Evolutionary conservation across 163 green algal genomes (phyloP).

Genomic region (Volvox carteri): DNA sequence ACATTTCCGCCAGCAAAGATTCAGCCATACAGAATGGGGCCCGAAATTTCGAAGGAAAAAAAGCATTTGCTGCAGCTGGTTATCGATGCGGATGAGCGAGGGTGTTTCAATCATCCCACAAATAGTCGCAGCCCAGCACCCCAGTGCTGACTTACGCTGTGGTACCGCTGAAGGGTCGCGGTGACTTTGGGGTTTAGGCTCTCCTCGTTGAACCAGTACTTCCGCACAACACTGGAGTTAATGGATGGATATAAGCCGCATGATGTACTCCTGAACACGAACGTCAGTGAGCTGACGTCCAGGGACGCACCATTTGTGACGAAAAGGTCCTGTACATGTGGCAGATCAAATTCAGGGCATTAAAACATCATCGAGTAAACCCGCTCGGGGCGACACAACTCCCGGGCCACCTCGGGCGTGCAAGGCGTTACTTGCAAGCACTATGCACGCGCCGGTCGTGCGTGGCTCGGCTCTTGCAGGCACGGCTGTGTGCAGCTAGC

Average conservation of each 20-base stretch:
- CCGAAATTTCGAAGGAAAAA: too few species aligned
- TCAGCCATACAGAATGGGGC: too few species aligned
- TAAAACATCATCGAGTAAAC: too few species aligned
- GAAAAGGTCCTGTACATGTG: not conserved
- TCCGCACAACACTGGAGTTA: not conserved
- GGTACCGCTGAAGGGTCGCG: not conserved
- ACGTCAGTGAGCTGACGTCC: conserved; percentile 1
- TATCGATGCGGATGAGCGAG: not conserved
- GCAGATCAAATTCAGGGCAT: too few species aligned
- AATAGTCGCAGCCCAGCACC: not conserved
- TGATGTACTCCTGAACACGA: not conserved
- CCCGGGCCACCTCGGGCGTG: too few species aligned
- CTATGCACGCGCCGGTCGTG: too few species aligned
- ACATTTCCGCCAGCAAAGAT: not conserved
- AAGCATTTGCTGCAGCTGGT: not conserved
- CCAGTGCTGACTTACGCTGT: not conserved
- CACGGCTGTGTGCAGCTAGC: not conserved
- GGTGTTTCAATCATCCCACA: not conserved
- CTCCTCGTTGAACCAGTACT: not conserved
- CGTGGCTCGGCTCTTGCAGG: not conserved
- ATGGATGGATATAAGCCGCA: not conserved
- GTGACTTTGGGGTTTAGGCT: not conserved
- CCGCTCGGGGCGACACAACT: too few species aligned
- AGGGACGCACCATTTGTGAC: not conserved
- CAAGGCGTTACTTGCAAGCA: too few species aligned